These are phyloP conservation scores for Hydnum rufescens DNA, from an alignment of 768 basidiomycete genomes.

Conservation along the genomic window DNA sequence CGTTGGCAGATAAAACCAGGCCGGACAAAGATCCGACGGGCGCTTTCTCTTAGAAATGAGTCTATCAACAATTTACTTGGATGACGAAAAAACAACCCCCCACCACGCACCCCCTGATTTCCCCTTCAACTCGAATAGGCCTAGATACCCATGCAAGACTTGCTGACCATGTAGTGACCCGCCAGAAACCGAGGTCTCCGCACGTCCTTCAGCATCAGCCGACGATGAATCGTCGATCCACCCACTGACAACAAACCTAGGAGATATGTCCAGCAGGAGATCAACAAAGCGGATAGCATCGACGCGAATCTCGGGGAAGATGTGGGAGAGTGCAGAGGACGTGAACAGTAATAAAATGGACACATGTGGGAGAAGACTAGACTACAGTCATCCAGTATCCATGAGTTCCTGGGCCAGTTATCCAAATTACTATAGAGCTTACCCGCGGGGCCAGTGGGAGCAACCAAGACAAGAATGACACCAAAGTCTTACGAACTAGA, in stretches of 20 bases:
- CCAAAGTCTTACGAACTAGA: slow-evolving; percentile 50
- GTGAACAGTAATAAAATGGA: slow-evolving; percentile 63
- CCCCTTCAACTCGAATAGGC: slow-evolving; percentile 49
- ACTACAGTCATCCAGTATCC: slow-evolving; percentile 27
- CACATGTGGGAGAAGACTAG: slow-evolving; percentile 52
- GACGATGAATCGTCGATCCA: slow-evolving; percentile 29
- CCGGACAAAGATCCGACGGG: background rate
- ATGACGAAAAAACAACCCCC: no score
- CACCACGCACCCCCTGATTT: slow-evolving; percentile 8
- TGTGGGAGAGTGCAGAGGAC: slow-evolving; percentile 81
- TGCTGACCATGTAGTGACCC: slow-evolving; percentile 35
- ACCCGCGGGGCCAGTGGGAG: slow-evolving; percentile 43
- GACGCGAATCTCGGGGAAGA: slow-evolving; percentile 85
- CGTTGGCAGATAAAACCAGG: slow-evolving; percentile 1
- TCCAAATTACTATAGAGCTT: slow-evolving; percentile 11
- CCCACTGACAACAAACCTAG: slow-evolving; percentile 41
- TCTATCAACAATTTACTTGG: no score
- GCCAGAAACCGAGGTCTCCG: background rate
- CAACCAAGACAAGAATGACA: slow-evolving; percentile 54
- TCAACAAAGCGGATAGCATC: slow-evolving; percentile 72
- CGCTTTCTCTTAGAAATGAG: background rate
- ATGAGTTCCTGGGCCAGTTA: background rate
- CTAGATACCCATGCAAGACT: slow-evolving; percentile 60
- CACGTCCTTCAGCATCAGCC: background rate
- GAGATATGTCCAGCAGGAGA: slow-evolving; percentile 49